Conservation (phyloP, 2,329 filamentous ascomycete species). For the Fusarium albidum region DNA sequence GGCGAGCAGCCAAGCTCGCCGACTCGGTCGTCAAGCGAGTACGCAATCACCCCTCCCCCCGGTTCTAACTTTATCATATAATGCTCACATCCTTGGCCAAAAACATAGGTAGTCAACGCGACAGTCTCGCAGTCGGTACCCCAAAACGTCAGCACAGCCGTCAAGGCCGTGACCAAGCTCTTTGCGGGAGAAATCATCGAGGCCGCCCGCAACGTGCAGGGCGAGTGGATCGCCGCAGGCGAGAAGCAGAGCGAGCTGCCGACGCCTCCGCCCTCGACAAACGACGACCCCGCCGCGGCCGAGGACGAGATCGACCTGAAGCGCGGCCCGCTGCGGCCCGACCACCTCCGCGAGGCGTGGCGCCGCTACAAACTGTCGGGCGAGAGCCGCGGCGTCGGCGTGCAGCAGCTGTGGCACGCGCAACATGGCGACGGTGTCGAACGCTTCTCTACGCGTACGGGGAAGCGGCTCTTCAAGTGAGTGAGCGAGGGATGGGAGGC, state of each 20-base stretch:
- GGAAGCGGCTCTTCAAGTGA: constrained; percentile 63
- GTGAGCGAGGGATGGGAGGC: background rate
- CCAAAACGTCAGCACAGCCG: constrained; percentile 75
- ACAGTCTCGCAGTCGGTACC: constrained; percentile 83
- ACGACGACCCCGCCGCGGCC: constrained; percentile 43
- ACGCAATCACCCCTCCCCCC: no score
- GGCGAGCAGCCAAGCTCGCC: constrained; percentile 73
- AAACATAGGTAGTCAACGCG: constrained; percentile 75
- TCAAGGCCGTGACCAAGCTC: constrained; percentile 78
- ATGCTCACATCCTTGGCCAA: constrained; percentile 10
- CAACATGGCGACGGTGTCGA: constrained; percentile 68
- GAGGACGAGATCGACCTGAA: constrained; percentile 39
- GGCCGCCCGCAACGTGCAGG: constrained; percentile 73
- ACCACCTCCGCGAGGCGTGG: constrained; percentile 78
- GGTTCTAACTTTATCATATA: no score
- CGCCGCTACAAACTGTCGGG: constrained; percentile 70
- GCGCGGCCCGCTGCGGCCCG: constrained; percentile 71
- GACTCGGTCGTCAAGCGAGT: constrained; percentile 75
- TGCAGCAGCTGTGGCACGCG: constrained; percentile 67
- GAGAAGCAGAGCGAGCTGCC: constrained; percentile 66
- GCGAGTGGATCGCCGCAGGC: constrained; percentile 71
- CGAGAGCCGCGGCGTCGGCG: constrained; percentile 70
- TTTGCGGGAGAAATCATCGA: constrained; percentile 82
- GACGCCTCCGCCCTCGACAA: constrained; percentile 49
- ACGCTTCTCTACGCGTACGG: constrained; percentile 63